phyloP scores from a whole-genome alignment of 805 yeast genomes.

The Debaryomyces prosopidis region DNA sequence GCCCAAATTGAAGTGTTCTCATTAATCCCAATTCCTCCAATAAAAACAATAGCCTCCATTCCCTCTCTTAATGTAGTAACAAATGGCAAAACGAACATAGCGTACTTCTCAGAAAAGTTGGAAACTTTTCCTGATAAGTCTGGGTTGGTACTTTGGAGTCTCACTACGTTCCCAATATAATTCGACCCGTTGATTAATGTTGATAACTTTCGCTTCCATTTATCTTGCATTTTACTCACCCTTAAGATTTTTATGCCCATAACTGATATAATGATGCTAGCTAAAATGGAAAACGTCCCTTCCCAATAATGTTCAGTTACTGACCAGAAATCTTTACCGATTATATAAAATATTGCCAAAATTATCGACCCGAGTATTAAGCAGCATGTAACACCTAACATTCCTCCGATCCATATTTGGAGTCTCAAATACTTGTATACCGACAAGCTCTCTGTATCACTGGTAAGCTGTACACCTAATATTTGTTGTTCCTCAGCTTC shows the following conservation, averaged over 20 bases:
- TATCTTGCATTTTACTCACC: slow-evolving; percentile 44
- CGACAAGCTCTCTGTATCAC: background rate
- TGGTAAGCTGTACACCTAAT: background rate
- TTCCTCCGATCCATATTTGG: slow-evolving; percentile 48
- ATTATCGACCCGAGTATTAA: slow-evolving; percentile 41
- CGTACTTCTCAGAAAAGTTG: slow-evolving; percentile 30
- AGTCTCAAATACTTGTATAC: slow-evolving; percentile 25
- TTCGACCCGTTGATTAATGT: slow-evolving; percentile 23
- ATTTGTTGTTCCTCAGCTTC: background rate
- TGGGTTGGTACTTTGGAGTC: background rate
- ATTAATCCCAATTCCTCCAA: slow-evolving; percentile 43
- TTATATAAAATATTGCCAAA: slow-evolving; percentile 37
- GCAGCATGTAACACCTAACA: slow-evolving; percentile 40
- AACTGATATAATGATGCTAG: slow-evolving; percentile 44
- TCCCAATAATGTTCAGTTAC: slow-evolving; percentile 51
- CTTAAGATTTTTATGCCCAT: slow-evolving; percentile 48
- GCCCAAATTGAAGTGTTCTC: slow-evolving; percentile 33
- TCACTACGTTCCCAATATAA: slow-evolving; percentile 11
- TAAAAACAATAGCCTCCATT: slow-evolving; percentile 43
- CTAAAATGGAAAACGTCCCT: slow-evolving; percentile 43
- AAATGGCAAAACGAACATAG: slow-evolving; percentile 40
- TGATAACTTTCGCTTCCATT: slow-evolving; percentile 43
- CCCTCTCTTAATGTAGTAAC: slow-evolving; percentile 44
- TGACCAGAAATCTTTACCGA: slow-evolving; percentile 47
- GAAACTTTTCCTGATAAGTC: slow-evolving; percentile 10